phyloP scores from a whole-genome alignment of 352 stramenopile genomes.

The Pythium volutum region DNA sequence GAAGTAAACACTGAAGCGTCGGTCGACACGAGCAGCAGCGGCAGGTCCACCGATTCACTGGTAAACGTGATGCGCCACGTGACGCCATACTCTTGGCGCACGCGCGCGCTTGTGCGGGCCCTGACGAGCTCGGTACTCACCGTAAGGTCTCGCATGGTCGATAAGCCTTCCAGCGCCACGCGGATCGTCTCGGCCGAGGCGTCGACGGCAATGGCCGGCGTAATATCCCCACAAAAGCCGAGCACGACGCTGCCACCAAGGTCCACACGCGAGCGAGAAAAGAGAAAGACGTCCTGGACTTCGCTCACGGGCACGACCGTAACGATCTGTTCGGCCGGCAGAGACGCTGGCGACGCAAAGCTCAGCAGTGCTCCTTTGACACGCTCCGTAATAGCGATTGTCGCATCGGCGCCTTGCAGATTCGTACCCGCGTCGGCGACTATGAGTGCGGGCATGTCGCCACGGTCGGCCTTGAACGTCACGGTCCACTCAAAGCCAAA shows the following conservation, averaged over 20 bases:
- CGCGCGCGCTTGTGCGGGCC: slow-evolving; percentile 22
- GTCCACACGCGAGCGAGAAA: slow-evolving; percentile 53
- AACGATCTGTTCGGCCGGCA: slow-evolving; percentile 25
- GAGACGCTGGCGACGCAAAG: slow-evolving; percentile 9
- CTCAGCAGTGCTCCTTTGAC: slow-evolving; percentile 38
- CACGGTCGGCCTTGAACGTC: slow-evolving; percentile 44
- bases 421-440: slow-evolving; percentile 9
- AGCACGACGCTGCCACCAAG: slow-evolving; percentile 51
- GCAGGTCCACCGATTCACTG: slow-evolving; percentile 29
- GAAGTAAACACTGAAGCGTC: slow-evolving; percentile 36
- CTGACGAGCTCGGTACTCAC: slow-evolving; percentile 37
- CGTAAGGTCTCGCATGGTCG: slow-evolving; percentile 45
- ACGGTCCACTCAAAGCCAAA: slow-evolving; percentile 74
- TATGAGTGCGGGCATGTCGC: slow-evolving; percentile 51
- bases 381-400: slow-evolving; percentile 36
- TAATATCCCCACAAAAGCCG: slow-evolving; percentile 64
- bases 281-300: slow-evolving; percentile 76
- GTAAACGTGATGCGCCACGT: slow-evolving; percentile 71
- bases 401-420: slow-evolving; percentile 22
- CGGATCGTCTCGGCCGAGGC: slow-evolving; percentile 44
- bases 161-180: slow-evolving; percentile 59
- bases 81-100: slow-evolving; percentile 51
- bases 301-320: slow-evolving; percentile 33
- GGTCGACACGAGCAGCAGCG: slow-evolving; percentile 46
- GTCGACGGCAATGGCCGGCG: slow-evolving; percentile 38